phyloP scores from a whole-genome alignment of 306 rosid genomes.

The Cucumis melo region DNA sequence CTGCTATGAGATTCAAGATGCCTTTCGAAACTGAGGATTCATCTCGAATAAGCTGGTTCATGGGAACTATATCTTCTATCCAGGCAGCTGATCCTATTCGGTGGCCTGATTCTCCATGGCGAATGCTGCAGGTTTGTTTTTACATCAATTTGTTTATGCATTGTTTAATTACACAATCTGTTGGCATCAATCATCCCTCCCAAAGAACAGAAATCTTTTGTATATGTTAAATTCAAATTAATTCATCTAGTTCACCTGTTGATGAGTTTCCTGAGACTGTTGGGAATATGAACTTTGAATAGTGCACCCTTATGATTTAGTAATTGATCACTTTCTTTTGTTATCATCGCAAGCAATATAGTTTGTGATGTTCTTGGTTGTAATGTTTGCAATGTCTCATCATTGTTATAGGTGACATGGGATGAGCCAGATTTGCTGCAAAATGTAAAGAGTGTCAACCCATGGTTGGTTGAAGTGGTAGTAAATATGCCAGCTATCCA shows the following conservation, averaged over 20 bases:
- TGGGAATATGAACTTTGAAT: background rate
- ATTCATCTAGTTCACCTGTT: background rate
- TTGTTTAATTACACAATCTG: background rate
- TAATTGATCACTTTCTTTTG: background rate
- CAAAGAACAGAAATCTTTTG: background rate
- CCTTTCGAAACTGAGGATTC: slow-evolving; percentile 96
- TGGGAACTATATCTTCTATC: slow-evolving; percentile 82
- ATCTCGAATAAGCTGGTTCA: slow-evolving; percentile 93
- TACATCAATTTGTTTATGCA: background rate
- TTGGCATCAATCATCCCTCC: background rate
- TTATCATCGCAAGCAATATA: background rate
- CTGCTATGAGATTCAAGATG: slow-evolving; percentile 96
- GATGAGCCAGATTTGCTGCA: slow-evolving; percentile 96
- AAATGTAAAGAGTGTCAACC: slow-evolving; percentile 81
- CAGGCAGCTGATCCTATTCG: slow-evolving; percentile 51
- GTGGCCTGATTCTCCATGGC: slow-evolving; percentile 98
- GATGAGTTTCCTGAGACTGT: background rate
- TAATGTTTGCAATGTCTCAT: slow-evolving; percentile 10
- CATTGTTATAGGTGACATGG: slow-evolving; percentile 61
- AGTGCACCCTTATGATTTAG: background rate
- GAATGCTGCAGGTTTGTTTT: slow-evolving; percentile 59
- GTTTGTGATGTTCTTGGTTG: background rate
- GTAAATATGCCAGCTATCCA: slow-evolving; percentile 61
- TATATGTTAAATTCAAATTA: background rate
- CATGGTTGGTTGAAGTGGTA: slow-evolving; percentile 85